Percentiles rank a stretch among this genome's conserved stretches.
Evolutionary conservation across 1,139 yeast genomes (phyloP).

Genomic region (Pichia sp.): DNA sequence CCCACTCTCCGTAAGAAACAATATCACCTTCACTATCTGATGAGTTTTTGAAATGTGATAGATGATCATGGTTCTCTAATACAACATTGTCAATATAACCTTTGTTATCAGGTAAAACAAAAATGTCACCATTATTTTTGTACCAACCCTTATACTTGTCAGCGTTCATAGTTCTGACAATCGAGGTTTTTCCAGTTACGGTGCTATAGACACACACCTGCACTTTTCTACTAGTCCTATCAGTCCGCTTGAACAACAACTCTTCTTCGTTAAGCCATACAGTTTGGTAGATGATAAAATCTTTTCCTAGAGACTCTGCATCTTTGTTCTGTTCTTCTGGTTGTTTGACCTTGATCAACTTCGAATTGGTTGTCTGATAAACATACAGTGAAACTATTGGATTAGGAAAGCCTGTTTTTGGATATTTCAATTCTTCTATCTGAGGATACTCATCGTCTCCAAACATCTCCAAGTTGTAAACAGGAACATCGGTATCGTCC

Average conservation of each 20-base stretch:
- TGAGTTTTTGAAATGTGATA: constrained; percentile 54
- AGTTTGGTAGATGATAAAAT: constrained; percentile 64
- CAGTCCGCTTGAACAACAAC: constrained; percentile 62
- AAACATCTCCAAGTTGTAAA: constrained; percentile 61
- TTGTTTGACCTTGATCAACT: constrained; percentile 21
- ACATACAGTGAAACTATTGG: constrained; percentile 55
- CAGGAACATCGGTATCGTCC: constrained; percentile 68
- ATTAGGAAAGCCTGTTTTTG: constrained; percentile 79
- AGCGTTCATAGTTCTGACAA: constrained; percentile 45
- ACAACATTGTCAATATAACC: constrained; percentile 76
- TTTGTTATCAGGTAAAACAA: constrained; percentile 33
- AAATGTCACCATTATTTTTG: constrained; percentile 34
- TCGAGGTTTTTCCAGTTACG: constrained; percentile 30
- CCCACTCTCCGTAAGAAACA: constrained; percentile 66
- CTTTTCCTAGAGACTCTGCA: constrained; percentile 36
- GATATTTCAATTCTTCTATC: constrained; percentile 61
- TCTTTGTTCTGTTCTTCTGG: constrained; percentile 21
- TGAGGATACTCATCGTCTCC: constrained; percentile 54
- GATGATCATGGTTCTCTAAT: constrained; percentile 59
- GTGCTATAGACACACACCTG: constrained; percentile 48
- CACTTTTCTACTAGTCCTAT: constrained; percentile 61
- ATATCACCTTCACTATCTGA: constrained; percentile 37
- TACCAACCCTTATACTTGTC: constrained; percentile 57
- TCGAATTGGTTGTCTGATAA: constrained; percentile 35
- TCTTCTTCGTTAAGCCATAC: constrained; percentile 58